Percentiles rank a stretch among this genome's conserved stretches.
These are phyloP conservation scores for Ajuga chamaepitys DNA, from an alignment of 257 asterid genomes.

Conservation along the genomic window DNA sequence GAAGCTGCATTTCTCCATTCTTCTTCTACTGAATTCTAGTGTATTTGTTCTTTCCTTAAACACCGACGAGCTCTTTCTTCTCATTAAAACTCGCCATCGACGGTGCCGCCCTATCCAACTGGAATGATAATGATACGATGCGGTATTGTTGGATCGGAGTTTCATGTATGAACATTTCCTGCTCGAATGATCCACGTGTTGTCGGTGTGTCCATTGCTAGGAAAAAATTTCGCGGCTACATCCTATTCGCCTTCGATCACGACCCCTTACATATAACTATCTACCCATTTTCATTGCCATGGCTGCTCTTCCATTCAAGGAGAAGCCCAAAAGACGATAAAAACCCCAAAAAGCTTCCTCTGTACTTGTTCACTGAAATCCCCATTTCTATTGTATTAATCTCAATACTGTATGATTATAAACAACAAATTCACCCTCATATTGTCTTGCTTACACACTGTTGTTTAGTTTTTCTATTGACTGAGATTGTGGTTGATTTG, in stretches of 20 bases:
- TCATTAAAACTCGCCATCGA: constrained; percentile 72
- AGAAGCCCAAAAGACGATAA: neutral
- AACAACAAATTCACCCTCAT: constrained; percentile 6
- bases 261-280: constrained; percentile 40
- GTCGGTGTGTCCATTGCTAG: constrained; percentile 64
- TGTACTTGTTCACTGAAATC: constrained; percentile 26
- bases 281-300: constrained; percentile 33
- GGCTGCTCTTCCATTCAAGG: constrained; percentile 44
- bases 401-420: neutral
- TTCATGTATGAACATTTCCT: constrained; percentile 73
- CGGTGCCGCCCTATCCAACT: constrained; percentile 47
- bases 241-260: constrained; percentile 50
- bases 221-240: constrained; percentile 51
- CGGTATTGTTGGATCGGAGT: constrained; percentile 90
- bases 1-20: constrained; percentile 16
- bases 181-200: constrained; percentile 57
- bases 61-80: constrained; percentile 68
- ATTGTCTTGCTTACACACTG: constrained; percentile 18
- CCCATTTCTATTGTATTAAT: constrained; percentile 15
- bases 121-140: constrained; percentile 66
- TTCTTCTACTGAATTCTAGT: constrained; percentile 20
- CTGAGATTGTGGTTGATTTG: constrained; percentile 27
- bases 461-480: constrained; percentile 22
- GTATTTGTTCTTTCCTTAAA: constrained; percentile 25
- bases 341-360: constrained; percentile 18